Percentiles rank a stretch among this genome's conserved stretches.
phyloP scores from a whole-genome alignment of 352 stramenopile species.

The Phytophthora hybrid region DNA sequence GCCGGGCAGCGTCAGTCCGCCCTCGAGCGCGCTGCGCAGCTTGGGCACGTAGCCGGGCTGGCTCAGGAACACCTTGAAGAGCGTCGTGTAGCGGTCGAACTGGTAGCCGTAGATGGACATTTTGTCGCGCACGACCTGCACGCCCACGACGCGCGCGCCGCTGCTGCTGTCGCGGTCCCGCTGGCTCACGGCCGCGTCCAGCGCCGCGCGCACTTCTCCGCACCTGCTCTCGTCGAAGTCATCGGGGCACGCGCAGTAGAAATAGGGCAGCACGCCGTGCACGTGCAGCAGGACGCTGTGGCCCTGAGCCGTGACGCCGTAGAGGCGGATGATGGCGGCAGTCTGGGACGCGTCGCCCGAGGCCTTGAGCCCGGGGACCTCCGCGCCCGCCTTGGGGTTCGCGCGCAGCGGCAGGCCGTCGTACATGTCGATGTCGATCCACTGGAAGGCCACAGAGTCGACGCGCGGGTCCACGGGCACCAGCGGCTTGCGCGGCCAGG shows the following conservation, averaged over 20 bases:
- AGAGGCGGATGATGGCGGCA: slow-evolving; percentile 95
- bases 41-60: slow-evolving; percentile 97
- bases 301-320: slow-evolving; percentile 95
- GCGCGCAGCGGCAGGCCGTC: slow-evolving; percentile 83
- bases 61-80: slow-evolving; percentile 94
- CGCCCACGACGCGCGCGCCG: slow-evolving; percentile 62
- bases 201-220: slow-evolving; percentile 69
- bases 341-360: slow-evolving; percentile 92
- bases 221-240: slow-evolving; percentile 71
- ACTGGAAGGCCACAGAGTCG: slow-evolving; percentile 91
- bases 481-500: slow-evolving; percentile 68
- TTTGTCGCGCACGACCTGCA: slow-evolving; percentile 79
- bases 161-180: slow-evolving; percentile 62
- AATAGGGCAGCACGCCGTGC: slow-evolving; percentile 98
- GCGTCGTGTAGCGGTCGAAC: slow-evolving; percentile 72
- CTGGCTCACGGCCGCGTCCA: slow-evolving; percentile 67
- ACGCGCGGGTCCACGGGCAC: slow-evolving; percentile 41
- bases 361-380: slow-evolving; percentile 83
- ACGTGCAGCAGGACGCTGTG: slow-evolving; percentile 97
- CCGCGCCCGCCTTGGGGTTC: slow-evolving; percentile 88
- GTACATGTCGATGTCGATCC: slow-evolving; percentile 99
- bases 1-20: slow-evolving; percentile 76
- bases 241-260: slow-evolving; percentile 92
- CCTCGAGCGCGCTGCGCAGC: slow-evolving; percentile 91
- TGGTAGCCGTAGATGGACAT: slow-evolving; percentile 92